phyloP scores from a whole-genome alignment of 2,329 filamentous ascomycete genomes.

The Cytospora schulzeri region DNA sequence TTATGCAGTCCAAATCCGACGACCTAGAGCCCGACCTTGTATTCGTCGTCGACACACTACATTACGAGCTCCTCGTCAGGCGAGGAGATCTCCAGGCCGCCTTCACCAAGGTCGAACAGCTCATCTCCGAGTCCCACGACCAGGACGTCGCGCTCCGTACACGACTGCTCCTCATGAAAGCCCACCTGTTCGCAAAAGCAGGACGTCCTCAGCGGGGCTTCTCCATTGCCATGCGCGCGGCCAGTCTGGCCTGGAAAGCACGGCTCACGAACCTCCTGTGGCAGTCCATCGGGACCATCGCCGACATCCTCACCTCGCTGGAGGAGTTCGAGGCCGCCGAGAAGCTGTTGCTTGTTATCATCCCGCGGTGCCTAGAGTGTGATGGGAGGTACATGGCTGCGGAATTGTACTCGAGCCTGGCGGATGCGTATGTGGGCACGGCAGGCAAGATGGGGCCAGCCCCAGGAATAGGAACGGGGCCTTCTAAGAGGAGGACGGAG shows the following conservation, averaged over 20 bases:
- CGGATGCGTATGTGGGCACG: constrained; percentile 77
- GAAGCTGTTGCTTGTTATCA: constrained; percentile 65
- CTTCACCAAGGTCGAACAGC: constrained; percentile 49
- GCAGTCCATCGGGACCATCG: constrained; percentile 68
- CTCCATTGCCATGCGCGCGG: constrained; percentile 74
- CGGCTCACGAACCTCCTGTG: constrained; percentile 71
- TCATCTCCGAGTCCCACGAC: constrained; percentile 46
- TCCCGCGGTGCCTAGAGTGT: constrained; percentile 77
- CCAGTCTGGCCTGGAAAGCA: constrained; percentile 71
- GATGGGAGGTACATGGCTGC: constrained; percentile 65
- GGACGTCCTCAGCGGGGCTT: constrained; percentile 75
- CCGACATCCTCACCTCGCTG: constrained; percentile 68
- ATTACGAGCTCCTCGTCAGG: constrained; percentile 54
- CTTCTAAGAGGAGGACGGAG: constrained; percentile 53
- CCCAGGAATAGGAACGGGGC: constrained; percentile 30
- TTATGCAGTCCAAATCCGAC: constrained; percentile 53
- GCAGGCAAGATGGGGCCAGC: constrained; percentile 54
- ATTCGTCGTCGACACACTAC: constrained; percentile 53
- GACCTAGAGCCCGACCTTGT: constrained; percentile 56
- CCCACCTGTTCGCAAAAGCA: constrained; percentile 66
- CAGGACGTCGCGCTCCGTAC: constrained; percentile 67
- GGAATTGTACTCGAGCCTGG: constrained; percentile 68
- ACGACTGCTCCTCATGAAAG: constrained; percentile 72
- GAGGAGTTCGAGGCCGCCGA: constrained; percentile 70
- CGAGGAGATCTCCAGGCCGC: constrained; percentile 51